Percentiles rank a stretch among this genome's conserved stretches.
Evolutionary conservation across 1,284 basidiomycete species (phyloP).

Genomic region (Stereum hirsutum): DNA sequence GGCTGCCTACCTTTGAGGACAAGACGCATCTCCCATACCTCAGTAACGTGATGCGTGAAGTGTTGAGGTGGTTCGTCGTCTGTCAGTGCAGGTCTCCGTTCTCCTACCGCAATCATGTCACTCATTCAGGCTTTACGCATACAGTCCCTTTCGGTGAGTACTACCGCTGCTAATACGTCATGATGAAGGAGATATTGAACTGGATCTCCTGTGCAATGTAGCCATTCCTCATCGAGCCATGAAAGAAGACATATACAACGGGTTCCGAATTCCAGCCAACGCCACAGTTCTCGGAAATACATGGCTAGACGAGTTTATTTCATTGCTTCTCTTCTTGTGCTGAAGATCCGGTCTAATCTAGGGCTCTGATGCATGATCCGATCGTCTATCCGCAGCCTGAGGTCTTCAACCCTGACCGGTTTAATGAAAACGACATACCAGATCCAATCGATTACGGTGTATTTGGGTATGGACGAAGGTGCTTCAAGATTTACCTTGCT

Average conservation of each 20-base stretch:
- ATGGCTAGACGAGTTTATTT: constrained; percentile 19
- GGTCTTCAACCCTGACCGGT: constrained; percentile 10
- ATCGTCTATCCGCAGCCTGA: constrained; percentile 3
- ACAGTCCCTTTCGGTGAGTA: neutral
- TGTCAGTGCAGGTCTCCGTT: constrained; percentile 1
- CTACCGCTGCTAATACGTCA: neutral
- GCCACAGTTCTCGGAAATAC: constrained; percentile 31
- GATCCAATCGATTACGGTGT: constrained; percentile 18
- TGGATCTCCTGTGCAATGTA: constrained; percentile 7
- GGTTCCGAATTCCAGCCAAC: constrained; percentile 33
- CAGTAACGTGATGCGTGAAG: constrained; percentile 31
- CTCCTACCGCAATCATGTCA: neutral
- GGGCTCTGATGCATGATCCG: constrained; percentile 1
- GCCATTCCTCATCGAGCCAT: constrained; percentile 1
- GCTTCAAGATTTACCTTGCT: neutral
- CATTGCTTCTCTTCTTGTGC: neutral
- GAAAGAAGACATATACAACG: constrained; percentile 31
- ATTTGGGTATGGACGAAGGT: constrained; percentile 30
- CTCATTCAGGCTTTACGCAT: neutral
- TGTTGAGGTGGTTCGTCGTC: constrained; percentile 16
- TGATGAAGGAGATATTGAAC: too few species aligned
- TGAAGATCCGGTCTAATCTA: neutral
- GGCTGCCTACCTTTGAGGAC: constrained; percentile 33
- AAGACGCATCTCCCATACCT: constrained; percentile 28
- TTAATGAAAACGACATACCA: constrained; percentile 14